phyloP scores from a whole-genome alignment of 768 basidiomycete species.

The Pleurotus salmoneostramineus region DNA sequence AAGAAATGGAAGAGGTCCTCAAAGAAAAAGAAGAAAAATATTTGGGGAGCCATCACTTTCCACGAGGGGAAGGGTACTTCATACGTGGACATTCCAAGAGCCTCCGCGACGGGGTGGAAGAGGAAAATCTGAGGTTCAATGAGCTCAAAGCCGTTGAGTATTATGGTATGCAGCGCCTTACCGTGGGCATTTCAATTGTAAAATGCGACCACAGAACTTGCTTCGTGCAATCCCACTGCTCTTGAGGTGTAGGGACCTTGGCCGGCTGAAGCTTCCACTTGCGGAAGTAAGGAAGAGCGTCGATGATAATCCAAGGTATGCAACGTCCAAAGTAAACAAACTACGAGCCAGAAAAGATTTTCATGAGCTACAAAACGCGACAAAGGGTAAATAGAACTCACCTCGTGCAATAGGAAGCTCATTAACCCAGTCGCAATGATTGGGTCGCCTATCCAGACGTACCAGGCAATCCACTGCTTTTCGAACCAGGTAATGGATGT shows the following conservation, averaged over 20 bases:
- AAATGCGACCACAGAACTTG: slow-evolving; percentile 93
- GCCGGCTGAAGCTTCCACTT: slow-evolving; percentile 90
- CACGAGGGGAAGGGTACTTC: slow-evolving; percentile 87
- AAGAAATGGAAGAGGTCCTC: slow-evolving; percentile 96
- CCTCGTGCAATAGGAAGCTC: slow-evolving; percentile 94
- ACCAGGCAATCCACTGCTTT: slow-evolving; percentile 82
- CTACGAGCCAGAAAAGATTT: slow-evolving; percentile 31
- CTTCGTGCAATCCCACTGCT: slow-evolving; percentile 97
- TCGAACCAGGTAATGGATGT: slow-evolving; percentile 66
- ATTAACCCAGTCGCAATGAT: slow-evolving; percentile 90
- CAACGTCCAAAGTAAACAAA: slow-evolving; percentile 95
- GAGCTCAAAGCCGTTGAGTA: neutral
- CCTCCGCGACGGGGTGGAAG: slow-evolving; percentile 88
- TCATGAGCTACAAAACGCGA: neutral
- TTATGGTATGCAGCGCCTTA: slow-evolving; percentile 32
- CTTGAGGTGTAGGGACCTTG: slow-evolving; percentile 73
- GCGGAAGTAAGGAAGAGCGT: slow-evolving; percentile 89
- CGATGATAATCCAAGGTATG: slow-evolving; percentile 94
- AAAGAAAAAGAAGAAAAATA: slow-evolving; percentile 89
- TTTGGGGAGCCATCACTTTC: slow-evolving; percentile 67
- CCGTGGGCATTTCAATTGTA: slow-evolving; percentile 88
- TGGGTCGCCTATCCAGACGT: slow-evolving; percentile 83
- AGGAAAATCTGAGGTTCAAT: slow-evolving; percentile 64
- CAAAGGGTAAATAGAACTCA: slow-evolving; percentile 30
- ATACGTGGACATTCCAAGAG: slow-evolving; percentile 86